A percentile compares a stretch with the other conserved stretches of the same genome.
phyloP scores from a whole-genome alignment of 2,329 filamentous ascomycete genomes.

The Penicillium digitatum region DNA sequence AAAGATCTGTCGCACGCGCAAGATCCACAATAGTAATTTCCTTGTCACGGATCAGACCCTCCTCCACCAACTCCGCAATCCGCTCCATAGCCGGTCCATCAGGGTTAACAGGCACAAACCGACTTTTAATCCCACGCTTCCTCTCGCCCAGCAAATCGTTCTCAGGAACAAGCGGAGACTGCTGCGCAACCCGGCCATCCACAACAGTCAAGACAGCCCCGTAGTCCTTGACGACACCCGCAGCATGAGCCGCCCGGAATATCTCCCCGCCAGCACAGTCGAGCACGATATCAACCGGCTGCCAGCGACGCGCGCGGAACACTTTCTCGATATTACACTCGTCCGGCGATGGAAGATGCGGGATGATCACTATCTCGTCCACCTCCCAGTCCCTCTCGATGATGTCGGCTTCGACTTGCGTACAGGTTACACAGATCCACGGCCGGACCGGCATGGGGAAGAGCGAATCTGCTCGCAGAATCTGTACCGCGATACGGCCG shows the following conservation, averaged over 20 bases:
- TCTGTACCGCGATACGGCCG: conserved; percentile 36
- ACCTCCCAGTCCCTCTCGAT: conserved; percentile 30
- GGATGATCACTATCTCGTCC: conserved; percentile 35
- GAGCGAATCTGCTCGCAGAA: conserved; percentile 35
- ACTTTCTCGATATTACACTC: conserved; percentile 31
- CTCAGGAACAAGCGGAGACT: conserved; percentile 9
- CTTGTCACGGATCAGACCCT: conserved; percentile 32
- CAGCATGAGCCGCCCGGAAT: conserved; percentile 34
- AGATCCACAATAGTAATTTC: conserved; percentile 35
- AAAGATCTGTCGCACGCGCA: conserved; percentile 32
- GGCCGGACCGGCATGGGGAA: conserved; percentile 27
- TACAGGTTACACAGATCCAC: conserved; percentile 41
- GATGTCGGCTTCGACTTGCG: conserved; percentile 23
- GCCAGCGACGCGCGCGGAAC: conserved; percentile 32
- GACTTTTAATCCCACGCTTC: conserved; percentile 28
- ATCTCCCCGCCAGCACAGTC: conserved; percentile 38
- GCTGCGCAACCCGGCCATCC: conserved; percentile 27
- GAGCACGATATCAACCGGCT: conserved; percentile 40
- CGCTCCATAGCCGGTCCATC: conserved; percentile 32
- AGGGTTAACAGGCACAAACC: conserved; percentile 38
- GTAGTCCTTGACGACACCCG: conserved; percentile 32
- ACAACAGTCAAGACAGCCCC: conserved; percentile 36
- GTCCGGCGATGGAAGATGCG: conserved; percentile 20
- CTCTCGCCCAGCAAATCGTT: conserved; percentile 17
- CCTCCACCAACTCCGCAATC: conserved; percentile 37